These are phyloP conservation scores for Epithemia pelagica DNA, from an alignment of 108 stramenopile species.

Conservation along the genomic window DNA sequence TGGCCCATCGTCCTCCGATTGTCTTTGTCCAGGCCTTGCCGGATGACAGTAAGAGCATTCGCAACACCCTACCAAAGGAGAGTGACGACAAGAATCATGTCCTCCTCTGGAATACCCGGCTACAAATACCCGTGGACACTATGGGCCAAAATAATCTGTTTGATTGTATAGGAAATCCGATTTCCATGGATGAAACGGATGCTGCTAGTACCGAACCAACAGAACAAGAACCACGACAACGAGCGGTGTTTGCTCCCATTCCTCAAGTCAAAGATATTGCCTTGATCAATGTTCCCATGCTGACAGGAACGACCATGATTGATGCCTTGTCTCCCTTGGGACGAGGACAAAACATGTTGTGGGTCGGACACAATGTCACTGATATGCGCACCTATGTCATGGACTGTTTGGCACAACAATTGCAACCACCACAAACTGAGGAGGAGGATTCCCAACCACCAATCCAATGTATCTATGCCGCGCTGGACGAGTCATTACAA, in stretches of 20 bases:
- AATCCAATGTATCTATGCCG: conserved; percentile 64
- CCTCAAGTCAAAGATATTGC: conserved; percentile 80
- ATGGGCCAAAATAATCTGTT: conserved; percentile 1
- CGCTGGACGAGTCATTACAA: conserved; percentile 32
- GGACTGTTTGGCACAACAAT: conserved; percentile 32
- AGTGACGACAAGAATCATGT: conserved; percentile 29
- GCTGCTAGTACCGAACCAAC: neutral
- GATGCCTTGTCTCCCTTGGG: conserved; percentile 85
- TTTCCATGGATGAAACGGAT: too few relatives aligned
- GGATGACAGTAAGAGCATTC: conserved; percentile 5
- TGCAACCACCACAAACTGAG: neutral
- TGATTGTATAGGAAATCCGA: neutral
- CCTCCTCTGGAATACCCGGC: conserved; percentile 23
- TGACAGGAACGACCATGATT: conserved; percentile 80
- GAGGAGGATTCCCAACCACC: neutral
- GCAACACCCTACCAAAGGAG: conserved; percentile 18
- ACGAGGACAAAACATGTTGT: conserved; percentile 85
- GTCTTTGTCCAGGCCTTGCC: conserved; percentile 55
- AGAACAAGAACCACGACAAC: neutral
- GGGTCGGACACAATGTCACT: conserved; percentile 57
- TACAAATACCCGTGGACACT: conserved; percentile 42
- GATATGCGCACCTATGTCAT: conserved; percentile 33
- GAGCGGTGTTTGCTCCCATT: conserved; percentile 75
- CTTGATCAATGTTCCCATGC: conserved; percentile 72
- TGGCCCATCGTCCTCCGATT: conserved; percentile 76